Base-by-base conservation (phyloP, 2,329 filamentous ascomycete genomes). In the Claviceps africana region DNA sequence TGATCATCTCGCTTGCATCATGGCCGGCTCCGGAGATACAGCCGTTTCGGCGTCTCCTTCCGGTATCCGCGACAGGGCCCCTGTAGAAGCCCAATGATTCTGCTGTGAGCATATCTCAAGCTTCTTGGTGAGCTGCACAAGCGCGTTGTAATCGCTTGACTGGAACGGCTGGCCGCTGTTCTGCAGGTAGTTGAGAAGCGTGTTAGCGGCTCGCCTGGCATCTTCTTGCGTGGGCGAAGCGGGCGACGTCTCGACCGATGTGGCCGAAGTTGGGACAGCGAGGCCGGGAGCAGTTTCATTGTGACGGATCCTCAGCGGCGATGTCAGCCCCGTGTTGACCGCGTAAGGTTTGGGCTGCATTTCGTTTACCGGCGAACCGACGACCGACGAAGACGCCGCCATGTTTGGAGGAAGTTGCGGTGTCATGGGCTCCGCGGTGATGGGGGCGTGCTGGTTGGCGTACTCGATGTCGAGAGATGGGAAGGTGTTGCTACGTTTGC, bases 121-220 rank as follows among this genome's bases (percentile, higher is more conserved):
- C 67, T 91, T 94, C 66, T 95, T 86, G 65, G 90, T 91, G 57
- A 96, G 71, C 64, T 88, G 88, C 19, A 88, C 76, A 47, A 96
- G 82, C 3, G 82, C 80, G 57, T 86, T 67, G 64, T 85, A 90
- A 56, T 96, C 90, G 60, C 79, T 78, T 47, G 88, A 79, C 61
- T 93, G 86, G 17, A 86, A 79, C 33, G 30, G 10, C 28, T 88
- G 78, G 1, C 82, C 83, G 22, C 67, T 72, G 55, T 82, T 82
- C 59, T 88, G 79, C 64, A 96, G 85, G 63, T 91, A 95, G 55
- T 71, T 83, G 64, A 95, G 78, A 21, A 96, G 79, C 2, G 90
- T 82, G 60, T 91, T 84, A 4, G 94, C 77, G 1, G 90, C 91
- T 50, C 81, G 78, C 40, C 86, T 79, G 4, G 90, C 90, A 65